phyloP scores from a whole-genome alignment of 2,329 filamentous ascomycete species.

The Neodidymelliopsis sp. region DNA sequence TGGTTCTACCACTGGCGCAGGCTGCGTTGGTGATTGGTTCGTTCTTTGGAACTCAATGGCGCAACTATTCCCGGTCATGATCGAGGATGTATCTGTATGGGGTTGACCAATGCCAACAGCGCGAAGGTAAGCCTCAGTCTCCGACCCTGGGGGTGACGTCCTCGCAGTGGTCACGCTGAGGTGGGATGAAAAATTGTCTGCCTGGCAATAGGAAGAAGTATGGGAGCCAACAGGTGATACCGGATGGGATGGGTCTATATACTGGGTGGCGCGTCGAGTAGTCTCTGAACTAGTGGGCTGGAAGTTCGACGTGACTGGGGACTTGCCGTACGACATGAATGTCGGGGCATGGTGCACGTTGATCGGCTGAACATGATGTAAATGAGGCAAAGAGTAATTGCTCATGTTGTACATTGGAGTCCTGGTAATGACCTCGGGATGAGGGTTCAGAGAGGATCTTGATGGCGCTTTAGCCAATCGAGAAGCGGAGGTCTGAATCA shows the following conservation, averaged over 20 bases:
- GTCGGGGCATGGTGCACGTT: neutral
- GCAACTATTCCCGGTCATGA: neutral
- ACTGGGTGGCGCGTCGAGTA: no score
- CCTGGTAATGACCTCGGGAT: neutral
- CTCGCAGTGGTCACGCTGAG: slow-evolving; percentile 1
- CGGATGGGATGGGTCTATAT: no score
- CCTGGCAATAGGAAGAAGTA: neutral
- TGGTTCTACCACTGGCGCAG: neutral
- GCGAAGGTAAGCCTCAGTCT: neutral
- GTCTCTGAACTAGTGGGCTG: no score
- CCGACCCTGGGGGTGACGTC: slow-evolving; percentile 4
- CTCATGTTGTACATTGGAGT: neutral
- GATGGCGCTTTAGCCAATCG: neutral
- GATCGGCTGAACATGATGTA: neutral
- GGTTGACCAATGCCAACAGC: neutral
- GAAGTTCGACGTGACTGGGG: no score
- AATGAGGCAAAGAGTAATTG: neutral
- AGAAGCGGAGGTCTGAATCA: neutral
- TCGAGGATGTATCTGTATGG: neutral
- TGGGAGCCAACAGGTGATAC: neutral
- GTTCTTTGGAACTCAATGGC: neutral
- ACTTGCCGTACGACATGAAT: no score
- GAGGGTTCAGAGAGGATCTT: neutral
- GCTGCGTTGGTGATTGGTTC: neutral
- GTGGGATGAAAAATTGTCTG: neutral